Evolutionary conservation across 2,329 filamentous ascomycete species (phyloP).

Genomic region (Aspergillus sp.): DNA sequence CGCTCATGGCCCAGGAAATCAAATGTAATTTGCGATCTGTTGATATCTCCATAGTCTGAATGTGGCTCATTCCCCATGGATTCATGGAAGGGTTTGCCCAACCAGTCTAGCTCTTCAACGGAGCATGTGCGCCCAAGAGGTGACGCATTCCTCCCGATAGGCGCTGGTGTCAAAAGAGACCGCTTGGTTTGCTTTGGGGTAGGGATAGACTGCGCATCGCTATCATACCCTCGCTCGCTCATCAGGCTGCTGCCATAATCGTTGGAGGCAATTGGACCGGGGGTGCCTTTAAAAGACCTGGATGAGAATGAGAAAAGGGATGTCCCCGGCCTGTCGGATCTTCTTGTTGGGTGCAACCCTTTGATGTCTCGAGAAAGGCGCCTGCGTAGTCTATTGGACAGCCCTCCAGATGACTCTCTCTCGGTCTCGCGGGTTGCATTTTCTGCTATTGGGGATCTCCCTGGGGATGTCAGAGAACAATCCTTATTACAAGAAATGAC

Average conservation of each 20-base stretch:
- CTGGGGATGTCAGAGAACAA: conserved; percentile 2
- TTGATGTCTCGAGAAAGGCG: conserved; percentile 29
- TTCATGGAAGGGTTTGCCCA: neutral
- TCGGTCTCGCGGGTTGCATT: conserved; percentile 2
- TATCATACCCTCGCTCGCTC: conserved; percentile 38
- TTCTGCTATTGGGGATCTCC: conserved; percentile 5
- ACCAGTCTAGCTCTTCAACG: conserved; percentile 1
- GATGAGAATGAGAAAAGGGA: conserved; percentile 16
- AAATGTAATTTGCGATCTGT: neutral
- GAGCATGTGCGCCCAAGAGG: conserved; percentile 4
- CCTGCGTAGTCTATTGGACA: conserved; percentile 26
- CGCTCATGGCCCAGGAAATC: neutral
- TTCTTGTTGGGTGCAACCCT: conserved; percentile 8
- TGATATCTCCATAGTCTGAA: neutral
- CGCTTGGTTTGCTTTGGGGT: conserved; percentile 25
- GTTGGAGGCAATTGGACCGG: conserved; percentile 7
- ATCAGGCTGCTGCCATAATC: conserved; percentile 29
- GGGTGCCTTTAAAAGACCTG: conserved; percentile 6
- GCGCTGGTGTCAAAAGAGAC: conserved; percentile 6
- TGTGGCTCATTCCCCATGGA: neutral
- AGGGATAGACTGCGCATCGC: conserved; percentile 35
- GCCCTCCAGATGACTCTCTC: conserved; percentile 14
- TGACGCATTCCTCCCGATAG: conserved; percentile 5
- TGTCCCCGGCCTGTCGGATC: conserved; percentile 9
- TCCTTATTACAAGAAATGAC: neutral